Conservation (phyloP, 2,329 filamentous ascomycete species). For the Zymoseptoria tritici region DNA sequence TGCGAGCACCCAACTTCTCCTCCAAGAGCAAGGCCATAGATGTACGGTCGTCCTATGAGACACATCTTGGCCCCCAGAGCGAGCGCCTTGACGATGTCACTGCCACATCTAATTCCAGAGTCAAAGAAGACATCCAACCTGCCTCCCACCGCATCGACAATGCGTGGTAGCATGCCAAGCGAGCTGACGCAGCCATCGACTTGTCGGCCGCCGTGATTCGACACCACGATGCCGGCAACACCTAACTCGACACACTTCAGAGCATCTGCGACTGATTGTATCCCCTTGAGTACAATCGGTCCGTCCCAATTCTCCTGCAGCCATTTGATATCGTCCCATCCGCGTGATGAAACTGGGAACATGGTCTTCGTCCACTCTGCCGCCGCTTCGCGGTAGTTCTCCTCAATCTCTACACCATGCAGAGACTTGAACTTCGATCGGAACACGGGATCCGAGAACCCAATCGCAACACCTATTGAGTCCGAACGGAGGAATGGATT, state of each 20-base stretch:
- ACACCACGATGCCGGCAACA: conserved; percentile 45
- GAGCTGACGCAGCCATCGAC: conserved; percentile 43
- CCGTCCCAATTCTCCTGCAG: conserved; percentile 55
- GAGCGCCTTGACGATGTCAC: conserved; percentile 46
- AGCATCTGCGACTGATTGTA: conserved; percentile 45
- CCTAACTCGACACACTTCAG: conserved; percentile 37
- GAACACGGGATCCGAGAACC: conserved; percentile 62
- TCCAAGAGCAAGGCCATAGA: conserved; percentile 51
- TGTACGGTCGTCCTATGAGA: conserved; percentile 49
- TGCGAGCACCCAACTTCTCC: conserved; percentile 48
- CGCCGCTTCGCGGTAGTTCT: conserved; percentile 44
- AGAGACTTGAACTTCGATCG: conserved; percentile 47
- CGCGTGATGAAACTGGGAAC: conserved; percentile 32
- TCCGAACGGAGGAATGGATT: conserved; percentile 19
- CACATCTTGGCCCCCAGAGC: conserved; percentile 52
- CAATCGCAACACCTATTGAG: conserved; percentile 50
- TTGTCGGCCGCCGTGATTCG: conserved; percentile 48
- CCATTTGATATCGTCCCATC: conserved; percentile 56
- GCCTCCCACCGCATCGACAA: conserved; percentile 52
- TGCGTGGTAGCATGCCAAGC: conserved; percentile 50
- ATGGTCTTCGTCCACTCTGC: conserved; percentile 47
- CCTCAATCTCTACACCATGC: conserved; percentile 30
- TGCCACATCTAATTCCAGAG: conserved; percentile 43
- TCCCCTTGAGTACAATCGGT: conserved; percentile 56
- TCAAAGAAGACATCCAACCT: conserved; percentile 45